Percentiles rank a stretch among this genome's conserved stretches.
Conservation (phyloP, 495 filamentous ascomycete species). For the Pseudoneurospora amorphoporcata region DNA sequence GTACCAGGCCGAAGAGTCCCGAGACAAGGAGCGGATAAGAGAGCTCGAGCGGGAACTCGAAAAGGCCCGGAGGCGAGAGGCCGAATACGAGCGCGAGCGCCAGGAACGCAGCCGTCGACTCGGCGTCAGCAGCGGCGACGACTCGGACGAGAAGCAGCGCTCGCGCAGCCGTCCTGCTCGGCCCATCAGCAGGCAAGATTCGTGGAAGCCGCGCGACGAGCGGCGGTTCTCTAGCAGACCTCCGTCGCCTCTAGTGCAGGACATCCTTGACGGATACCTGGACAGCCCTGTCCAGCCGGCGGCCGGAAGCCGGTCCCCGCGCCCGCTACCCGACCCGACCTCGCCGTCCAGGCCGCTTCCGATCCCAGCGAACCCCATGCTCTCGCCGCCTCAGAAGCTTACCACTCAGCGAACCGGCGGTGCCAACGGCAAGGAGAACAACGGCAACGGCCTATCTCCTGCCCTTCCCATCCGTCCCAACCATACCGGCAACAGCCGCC, state of each 20-base stretch:
- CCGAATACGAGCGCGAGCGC: constrained; percentile 71
- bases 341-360: constrained; percentile 7
- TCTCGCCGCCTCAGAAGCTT: constrained; percentile 19
- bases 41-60: constrained; percentile 82
- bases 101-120: constrained; percentile 43
- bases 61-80: constrained; percentile 74
- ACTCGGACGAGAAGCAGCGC: constrained; percentile 34
- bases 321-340: constrained; percentile 36
- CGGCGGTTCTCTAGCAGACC: constrained; percentile 18
- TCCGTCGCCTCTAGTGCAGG: background rate
- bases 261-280: background rate
- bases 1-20: constrained; percentile 57
- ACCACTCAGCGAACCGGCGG: constrained; percentile 29
- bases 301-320: constrained; percentile 8
- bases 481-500: constrained; percentile 47
- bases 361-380: constrained; percentile 10
- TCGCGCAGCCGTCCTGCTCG: constrained; percentile 37
- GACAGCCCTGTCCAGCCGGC: background rate
- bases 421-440: background rate
- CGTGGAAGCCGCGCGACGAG: constrained; percentile 61
- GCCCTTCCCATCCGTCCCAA: background rate
- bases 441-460: background rate
- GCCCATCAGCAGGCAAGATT: constrained; percentile 49
- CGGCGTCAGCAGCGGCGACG: constrained; percentile 20
- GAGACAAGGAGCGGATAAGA: constrained; percentile 46